A percentile compares a stretch with the other conserved stretches of the same genome.
Conservation (phyloP, 1,139 yeast genomes). For the Taphrina flavorubra region DNA sequence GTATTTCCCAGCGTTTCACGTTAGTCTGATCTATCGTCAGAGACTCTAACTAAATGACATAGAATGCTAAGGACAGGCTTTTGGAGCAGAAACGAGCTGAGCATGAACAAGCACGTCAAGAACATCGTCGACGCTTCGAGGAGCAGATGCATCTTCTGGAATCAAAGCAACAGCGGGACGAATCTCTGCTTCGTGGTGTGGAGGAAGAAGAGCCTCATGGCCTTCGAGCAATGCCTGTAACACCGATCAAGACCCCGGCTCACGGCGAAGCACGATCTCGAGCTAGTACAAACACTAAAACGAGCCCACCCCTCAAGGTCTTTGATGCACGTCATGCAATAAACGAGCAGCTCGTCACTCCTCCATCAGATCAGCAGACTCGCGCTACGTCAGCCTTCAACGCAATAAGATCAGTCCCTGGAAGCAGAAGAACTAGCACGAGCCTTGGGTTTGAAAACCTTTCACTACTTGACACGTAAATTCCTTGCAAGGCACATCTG, state of each 20-base stretch:
- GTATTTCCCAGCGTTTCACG: slow-evolving; percentile 16
- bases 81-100: slow-evolving; percentile 48
- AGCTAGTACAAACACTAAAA: slow-evolving; percentile 40
- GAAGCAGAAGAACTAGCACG: slow-evolving; percentile 43
- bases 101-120: slow-evolving; percentile 47
- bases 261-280: slow-evolving; percentile 44
- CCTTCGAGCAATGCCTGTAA: slow-evolving; percentile 44
- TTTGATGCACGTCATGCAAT: slow-evolving; percentile 42
- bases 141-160: slow-evolving; percentile 48
- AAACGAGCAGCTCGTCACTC: slow-evolving; percentile 46
- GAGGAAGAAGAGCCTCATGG: slow-evolving; percentile 32
- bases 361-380: slow-evolving; percentile 45
- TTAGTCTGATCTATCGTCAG: neutral
- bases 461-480: slow-evolving; percentile 41
- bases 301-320: slow-evolving; percentile 30
- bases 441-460: slow-evolving; percentile 33
- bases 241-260: slow-evolving; percentile 45
- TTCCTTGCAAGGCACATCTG: slow-evolving; percentile 43
- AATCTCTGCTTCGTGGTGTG: slow-evolving; percentile 46
- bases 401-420: slow-evolving; percentile 42
- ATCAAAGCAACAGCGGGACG: slow-evolving; percentile 47
- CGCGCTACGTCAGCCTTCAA: slow-evolving; percentile 45
- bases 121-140: slow-evolving; percentile 47
- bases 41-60: neutral
- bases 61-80: slow-evolving; percentile 35